phyloP scores from a whole-genome alignment of 768 basidiomycete species.

The Boletus bicolor region DNA sequence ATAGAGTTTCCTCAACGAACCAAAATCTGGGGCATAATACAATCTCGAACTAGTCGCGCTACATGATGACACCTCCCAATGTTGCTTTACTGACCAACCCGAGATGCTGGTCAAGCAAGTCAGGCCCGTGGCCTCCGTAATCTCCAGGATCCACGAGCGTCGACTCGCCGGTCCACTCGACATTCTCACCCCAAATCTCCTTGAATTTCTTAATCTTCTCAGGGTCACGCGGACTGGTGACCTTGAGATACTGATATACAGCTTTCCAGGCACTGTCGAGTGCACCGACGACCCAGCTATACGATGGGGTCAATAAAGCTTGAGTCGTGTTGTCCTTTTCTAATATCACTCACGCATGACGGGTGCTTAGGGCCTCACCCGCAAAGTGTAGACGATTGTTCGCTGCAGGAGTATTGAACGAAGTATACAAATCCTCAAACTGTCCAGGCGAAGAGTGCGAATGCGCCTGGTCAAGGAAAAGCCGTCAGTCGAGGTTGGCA shows the following conservation, averaged over 20 bases:
- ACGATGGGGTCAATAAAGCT: background rate
- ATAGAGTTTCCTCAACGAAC: too few relatives aligned
- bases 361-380: constrained; percentile 14
- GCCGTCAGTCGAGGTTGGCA: background rate
- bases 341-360: constrained; percentile 11
- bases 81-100: background rate
- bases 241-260: constrained; percentile 26
- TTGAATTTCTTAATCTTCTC: constrained; percentile 18
- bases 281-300: constrained; percentile 39
- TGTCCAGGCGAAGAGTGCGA: constrained; percentile 42
- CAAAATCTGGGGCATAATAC: too few relatives aligned
- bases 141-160: background rate
- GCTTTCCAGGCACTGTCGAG: constrained; percentile 38
- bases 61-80: too few relatives aligned
- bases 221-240: constrained; percentile 2
- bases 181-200: constrained; percentile 30
- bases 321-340: constrained; percentile 17
- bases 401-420: constrained; percentile 32
- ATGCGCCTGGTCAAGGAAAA: constrained; percentile 32
- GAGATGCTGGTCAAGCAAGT: constrained; percentile 11
- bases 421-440: constrained; percentile 32
- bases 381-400: constrained; percentile 15
- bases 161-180: constrained; percentile 24
- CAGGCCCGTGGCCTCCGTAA: background rate
- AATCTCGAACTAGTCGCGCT: too few relatives aligned